Base-by-base conservation (phyloP, 129 eudicot species). In the Oenanthe sinensis region DNA sequence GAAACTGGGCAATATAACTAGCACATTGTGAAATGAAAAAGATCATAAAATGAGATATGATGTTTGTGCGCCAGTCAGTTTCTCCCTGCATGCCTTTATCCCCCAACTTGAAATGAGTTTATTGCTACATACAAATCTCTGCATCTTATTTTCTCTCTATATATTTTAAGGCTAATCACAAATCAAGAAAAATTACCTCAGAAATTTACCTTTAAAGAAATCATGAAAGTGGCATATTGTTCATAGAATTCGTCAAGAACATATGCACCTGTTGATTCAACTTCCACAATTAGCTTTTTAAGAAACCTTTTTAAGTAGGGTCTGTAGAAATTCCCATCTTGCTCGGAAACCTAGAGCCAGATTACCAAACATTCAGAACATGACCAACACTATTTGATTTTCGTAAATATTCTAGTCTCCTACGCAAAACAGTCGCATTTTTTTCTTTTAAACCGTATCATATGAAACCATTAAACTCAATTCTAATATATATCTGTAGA, bases 201-300 rank as follows among this genome's bases (percentile, higher is more conserved):
- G 37, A 71, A 17, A 15, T 36, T 75, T 82, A 94, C 98, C 98
- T 87, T 85, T 54, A 86, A 58, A 22, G 91, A 86, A 75, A 85
- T 78, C 96, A 91, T 84, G 81, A 82, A 88, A 82, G 74, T 68
- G 0, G 92, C 84, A 46, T 86, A 87, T 16, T 85, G 87, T 65
- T 91, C 96, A 70, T 94, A 94, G 75, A 91, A 83, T 82, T 94
- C 96, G 75, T 91, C 97, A 52, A 83, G 71, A 58, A 91, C 98
- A 63, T 77, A 82, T 17, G 37, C 87, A 9, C 87, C 91, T 17
- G 81, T 80, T 28, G 93, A 91, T 79, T 94, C 98, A 60, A 94
- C 82, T 87, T 94, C 98, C 83, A 78, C 81, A 77, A 94, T 90
- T 43, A 94, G 60, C 78, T 91, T 91, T 82, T 94, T 94, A 3